Evolutionary conservation across 805 yeast species (phyloP).

Genomic region (Cyberlindnera samutprakarnensis): DNA sequence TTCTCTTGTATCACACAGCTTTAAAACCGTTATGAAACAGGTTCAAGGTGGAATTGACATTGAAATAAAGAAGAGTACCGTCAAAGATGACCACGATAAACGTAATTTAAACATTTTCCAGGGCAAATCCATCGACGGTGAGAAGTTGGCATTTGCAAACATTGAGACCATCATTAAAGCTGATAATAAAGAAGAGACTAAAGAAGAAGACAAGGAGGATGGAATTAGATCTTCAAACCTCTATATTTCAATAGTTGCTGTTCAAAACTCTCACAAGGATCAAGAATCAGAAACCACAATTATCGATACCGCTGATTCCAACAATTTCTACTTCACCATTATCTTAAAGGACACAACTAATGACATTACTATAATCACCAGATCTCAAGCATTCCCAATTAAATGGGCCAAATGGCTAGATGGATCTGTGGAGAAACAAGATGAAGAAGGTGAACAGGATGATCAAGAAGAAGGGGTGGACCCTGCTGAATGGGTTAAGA

Average conservation of each 20-base stretch:
- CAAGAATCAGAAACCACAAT: conserved; percentile 25
- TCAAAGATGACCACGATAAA: conserved; percentile 15
- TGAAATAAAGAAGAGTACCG: conserved; percentile 31
- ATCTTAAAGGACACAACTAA: conserved; percentile 75
- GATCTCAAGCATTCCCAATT: conserved; percentile 85
- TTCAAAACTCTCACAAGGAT: conserved; percentile 25
- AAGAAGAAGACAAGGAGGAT: conserved; percentile 16
- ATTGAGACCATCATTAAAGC: conserved; percentile 62
- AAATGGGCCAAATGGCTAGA: conserved; percentile 94
- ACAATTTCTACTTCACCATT: conserved; percentile 66
- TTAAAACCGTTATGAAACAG: conserved; percentile 59
- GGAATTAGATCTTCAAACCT: conserved; percentile 42
- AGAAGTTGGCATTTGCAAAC: conserved; percentile 82
- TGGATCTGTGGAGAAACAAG: conserved; percentile 17
- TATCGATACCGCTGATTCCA: conserved; percentile 32
- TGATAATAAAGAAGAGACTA: conserved; percentile 19
- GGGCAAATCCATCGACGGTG: conserved; percentile 79
- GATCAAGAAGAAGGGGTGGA: conserved; percentile 47
- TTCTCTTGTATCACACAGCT: conserved; percentile 41
- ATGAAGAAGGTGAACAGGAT: conserved; percentile 21
- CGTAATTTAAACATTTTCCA: conserved; percentile 58
- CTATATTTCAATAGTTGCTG: conserved; percentile 64
- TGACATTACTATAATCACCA: conserved; percentile 61
- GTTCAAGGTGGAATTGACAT: conserved; percentile 74
- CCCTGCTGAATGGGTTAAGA: conserved; percentile 76